A percentile compares a stretch with the other conserved stretches of the same genome.
These are phyloP conservation scores for Musa acuminata DNA, from an alignment of 176 grass and related monocot genomes.

Conservation along the genomic window DNA sequence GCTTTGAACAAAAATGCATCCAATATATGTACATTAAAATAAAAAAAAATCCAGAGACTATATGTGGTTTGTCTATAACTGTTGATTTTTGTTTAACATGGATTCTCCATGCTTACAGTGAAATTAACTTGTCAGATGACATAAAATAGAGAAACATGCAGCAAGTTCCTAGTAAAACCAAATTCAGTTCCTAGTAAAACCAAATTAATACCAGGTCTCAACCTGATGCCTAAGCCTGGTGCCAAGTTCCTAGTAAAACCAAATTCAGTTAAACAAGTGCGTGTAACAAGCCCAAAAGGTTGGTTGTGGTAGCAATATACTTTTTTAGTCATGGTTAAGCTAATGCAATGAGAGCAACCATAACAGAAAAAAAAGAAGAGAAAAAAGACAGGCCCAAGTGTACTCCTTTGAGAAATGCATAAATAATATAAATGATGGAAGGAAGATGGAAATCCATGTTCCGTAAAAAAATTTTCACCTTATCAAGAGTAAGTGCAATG, in stretches of 20 bases:
- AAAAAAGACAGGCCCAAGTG: too few relatives aligned
- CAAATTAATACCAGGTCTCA: not conserved
- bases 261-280: not conserved
- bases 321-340: not conserved
- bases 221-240: not conserved
- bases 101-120: not conserved
- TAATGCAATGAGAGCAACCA: not conserved
- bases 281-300: not conserved
- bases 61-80: too few relatives aligned
- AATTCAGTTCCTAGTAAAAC: too few relatives aligned
- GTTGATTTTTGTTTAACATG: not conserved
- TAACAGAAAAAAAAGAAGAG: not conserved
- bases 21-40: too few relatives aligned
- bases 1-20: too few relatives aligned
- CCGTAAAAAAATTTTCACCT: constrained; percentile 34
- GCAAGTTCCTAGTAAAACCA: too few relatives aligned
- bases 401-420: too few relatives aligned
- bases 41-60: too few relatives aligned
- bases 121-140: not conserved
- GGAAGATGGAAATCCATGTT: not conserved
- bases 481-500: constrained; percentile 86
- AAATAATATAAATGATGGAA: not conserved
- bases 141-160: too few relatives aligned
- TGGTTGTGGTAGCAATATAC: not conserved
- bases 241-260: too few relatives aligned